Evolutionary conservation across 2,329 filamentous ascomycete genomes (phyloP).

Genomic region (Paecilomyces niveus): DNA sequence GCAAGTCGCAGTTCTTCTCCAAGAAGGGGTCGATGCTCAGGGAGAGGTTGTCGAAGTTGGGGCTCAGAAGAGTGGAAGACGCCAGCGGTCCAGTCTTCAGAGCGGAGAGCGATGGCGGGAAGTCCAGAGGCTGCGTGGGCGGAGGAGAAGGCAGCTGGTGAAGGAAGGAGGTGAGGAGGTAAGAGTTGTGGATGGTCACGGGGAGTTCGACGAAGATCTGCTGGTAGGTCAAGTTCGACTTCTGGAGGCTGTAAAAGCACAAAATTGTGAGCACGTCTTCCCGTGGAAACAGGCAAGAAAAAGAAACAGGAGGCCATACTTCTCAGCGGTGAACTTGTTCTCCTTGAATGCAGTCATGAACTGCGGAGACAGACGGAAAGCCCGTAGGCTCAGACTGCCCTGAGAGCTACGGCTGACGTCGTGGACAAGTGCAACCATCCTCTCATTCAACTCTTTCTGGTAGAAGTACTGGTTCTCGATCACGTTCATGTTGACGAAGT

Average conservation of each 20-base stretch:
- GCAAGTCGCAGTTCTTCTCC: slow-evolving; percentile 94
- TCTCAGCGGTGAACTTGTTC: slow-evolving; percentile 94
- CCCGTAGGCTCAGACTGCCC: slow-evolving; percentile 79
- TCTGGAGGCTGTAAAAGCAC: slow-evolving; percentile 64
- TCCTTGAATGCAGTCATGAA: slow-evolving; percentile 95
- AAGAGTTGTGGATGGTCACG: slow-evolving; percentile 88
- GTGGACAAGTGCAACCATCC: slow-evolving; percentile 82
- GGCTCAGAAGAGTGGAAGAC: slow-evolving; percentile 62
- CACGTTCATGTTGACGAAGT: slow-evolving; percentile 90
- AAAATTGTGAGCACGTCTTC: slow-evolving; percentile 16
- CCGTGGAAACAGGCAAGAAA: slow-evolving; percentile 1
- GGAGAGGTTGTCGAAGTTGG: slow-evolving; percentile 83
- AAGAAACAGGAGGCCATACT: slow-evolving; percentile 49
- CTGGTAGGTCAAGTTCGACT: slow-evolving; percentile 86
- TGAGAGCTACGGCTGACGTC: slow-evolving; percentile 93
- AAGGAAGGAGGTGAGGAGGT: slow-evolving; percentile 89
- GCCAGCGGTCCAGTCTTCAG: slow-evolving; percentile 58
- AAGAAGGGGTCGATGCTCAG: slow-evolving; percentile 95
- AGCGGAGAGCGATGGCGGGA: slow-evolving; percentile 72
- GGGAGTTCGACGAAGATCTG: slow-evolving; percentile 90
- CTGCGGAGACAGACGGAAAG: slow-evolving; percentile 77
- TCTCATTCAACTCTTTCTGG: slow-evolving; percentile 84
- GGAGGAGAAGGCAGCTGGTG: slow-evolving; percentile 76
- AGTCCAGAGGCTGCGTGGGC: slow-evolving; percentile 59
- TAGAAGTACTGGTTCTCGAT: slow-evolving; percentile 98